These are phyloP conservation scores for Thraustochytrium sp. DNA, from an alignment of 352 stramenopile genomes.

Conservation along the genomic window DNA sequence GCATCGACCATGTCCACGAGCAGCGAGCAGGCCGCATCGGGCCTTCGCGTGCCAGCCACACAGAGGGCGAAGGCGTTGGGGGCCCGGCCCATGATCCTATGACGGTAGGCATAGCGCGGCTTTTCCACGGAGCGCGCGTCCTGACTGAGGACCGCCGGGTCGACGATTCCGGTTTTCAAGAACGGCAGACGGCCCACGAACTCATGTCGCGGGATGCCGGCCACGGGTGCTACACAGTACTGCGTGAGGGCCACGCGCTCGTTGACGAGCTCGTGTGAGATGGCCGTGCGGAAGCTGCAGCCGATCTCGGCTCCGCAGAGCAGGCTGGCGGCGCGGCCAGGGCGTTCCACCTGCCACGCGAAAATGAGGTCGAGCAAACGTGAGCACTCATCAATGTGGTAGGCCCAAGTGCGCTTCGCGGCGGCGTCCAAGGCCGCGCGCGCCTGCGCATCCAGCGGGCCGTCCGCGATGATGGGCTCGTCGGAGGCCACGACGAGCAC, in stretches of 20 bases:
- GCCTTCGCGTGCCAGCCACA: background rate
- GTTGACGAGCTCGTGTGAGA: background rate
- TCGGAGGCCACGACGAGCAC: background rate
- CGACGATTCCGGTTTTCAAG: background rate
- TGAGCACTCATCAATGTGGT: background rate
- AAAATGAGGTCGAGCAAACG: background rate
- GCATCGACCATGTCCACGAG: background rate
- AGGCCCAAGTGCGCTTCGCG: background rate
- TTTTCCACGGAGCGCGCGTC: background rate
- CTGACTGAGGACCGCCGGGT: background rate
- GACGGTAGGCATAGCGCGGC: background rate
- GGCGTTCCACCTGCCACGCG: background rate
- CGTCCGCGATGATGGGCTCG: background rate
- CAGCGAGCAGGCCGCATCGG: background rate
- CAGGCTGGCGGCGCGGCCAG: background rate
- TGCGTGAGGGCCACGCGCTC: background rate
- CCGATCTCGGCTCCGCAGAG: background rate
- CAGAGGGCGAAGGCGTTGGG: background rate
- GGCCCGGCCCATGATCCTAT: background rate
- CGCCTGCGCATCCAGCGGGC: background rate
- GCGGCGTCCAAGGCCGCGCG: background rate
- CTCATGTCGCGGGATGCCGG: background rate
- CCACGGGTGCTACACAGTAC: background rate
- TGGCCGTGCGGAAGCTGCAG: background rate
- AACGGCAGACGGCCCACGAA: background rate